A percentile compares a stretch with the other conserved stretches of the same genome.
Conservation (phyloP, 2,329 filamentous ascomycete genomes). For the Arthrobotrys sinensis region DNA sequence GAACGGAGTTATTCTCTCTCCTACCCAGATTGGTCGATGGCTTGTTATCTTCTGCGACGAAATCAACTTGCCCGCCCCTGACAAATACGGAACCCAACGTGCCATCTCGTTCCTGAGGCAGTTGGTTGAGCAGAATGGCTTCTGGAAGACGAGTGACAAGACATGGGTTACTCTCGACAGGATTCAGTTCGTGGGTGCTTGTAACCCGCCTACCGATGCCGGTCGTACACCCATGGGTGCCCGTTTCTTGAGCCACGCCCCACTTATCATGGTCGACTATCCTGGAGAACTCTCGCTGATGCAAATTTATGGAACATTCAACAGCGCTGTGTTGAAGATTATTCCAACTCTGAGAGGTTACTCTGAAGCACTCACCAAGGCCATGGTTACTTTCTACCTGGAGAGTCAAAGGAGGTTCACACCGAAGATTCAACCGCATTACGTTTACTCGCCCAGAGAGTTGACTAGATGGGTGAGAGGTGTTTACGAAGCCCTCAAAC, state of each 20-base stretch:
- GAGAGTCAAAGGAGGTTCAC: conserved; percentile 96
- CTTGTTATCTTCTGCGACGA: conserved; percentile 99
- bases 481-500: conserved; percentile 95
- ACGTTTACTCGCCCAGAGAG: conserved; percentile 99
- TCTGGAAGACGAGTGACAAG: conserved; percentile 98
- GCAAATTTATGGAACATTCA: conserved; percentile 99
- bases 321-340: conserved; percentile 94
- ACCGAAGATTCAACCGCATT: conserved; percentile 96
- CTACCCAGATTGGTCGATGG: conserved; percentile 97
- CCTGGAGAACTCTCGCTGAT: conserved; percentile 93
- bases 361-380: conserved; percentile 90
- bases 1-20: conserved; percentile 94
- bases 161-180: conserved; percentile 97
- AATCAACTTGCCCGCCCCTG: conserved; percentile 97
- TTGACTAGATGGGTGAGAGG: conserved; percentile 97
- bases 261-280: conserved; percentile 99
- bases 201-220: conserved; percentile 97
- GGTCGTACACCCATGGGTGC: conserved; percentile 94
- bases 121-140: conserved; percentile 97
- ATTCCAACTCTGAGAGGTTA: conserved; percentile 95
- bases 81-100: conserved; percentile 96
- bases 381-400: conserved; percentile 97
- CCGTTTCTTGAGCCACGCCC: conserved; percentile 94
- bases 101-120: conserved; percentile 98
- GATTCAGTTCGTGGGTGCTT: conserved; percentile 98